Percentiles rank a stretch among this genome's conserved stretches.
phyloP scores from a whole-genome alignment of 2,329 filamentous ascomycete genomes.

The Pyrenophora seminiperda region DNA sequence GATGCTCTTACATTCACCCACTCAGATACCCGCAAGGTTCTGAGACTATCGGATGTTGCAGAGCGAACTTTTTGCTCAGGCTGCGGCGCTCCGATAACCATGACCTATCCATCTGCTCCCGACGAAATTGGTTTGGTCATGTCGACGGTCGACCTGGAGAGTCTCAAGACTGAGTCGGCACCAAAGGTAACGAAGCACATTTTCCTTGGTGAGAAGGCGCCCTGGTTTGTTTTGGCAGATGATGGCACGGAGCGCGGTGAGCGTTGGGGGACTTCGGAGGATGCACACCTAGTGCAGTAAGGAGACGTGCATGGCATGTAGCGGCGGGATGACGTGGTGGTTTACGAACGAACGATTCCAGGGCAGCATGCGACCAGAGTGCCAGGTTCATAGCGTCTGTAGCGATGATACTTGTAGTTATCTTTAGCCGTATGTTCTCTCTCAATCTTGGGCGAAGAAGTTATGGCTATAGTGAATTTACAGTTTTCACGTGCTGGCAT shows the following conservation, averaged over 20 bases:
- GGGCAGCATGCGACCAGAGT: too few relatives aligned
- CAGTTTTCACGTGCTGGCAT: too few relatives aligned
- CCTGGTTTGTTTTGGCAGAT: constrained; percentile 37
- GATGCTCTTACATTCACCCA: constrained; percentile 44
- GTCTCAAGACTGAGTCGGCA: constrained; percentile 36
- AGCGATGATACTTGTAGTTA: too few relatives aligned
- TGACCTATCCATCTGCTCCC: constrained; percentile 47
- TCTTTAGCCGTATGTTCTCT: too few relatives aligned
- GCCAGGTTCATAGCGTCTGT: too few relatives aligned
- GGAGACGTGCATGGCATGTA: neutral
- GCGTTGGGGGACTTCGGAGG: constrained; percentile 27
- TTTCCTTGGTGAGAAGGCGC: constrained; percentile 50
- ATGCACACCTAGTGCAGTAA: constrained; percentile 22
- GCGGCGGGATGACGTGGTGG: too few relatives aligned
- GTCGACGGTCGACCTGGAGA: constrained; percentile 52
- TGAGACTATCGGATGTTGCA: constrained; percentile 50
- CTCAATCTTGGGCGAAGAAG: too few relatives aligned
- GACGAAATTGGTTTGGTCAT: constrained; percentile 46
- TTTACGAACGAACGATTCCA: too few relatives aligned
- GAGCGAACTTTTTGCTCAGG: constrained; percentile 53
- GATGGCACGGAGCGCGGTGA: constrained; percentile 37
- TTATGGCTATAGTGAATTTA: too few relatives aligned
- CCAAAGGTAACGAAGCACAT: constrained; percentile 50
- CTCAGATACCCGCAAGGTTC: constrained; percentile 36
- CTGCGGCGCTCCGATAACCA: constrained; percentile 55